phyloP scores from a whole-genome alignment of 2,329 filamentous ascomycete species.

The Aspergillus novoparasiticus region DNA sequence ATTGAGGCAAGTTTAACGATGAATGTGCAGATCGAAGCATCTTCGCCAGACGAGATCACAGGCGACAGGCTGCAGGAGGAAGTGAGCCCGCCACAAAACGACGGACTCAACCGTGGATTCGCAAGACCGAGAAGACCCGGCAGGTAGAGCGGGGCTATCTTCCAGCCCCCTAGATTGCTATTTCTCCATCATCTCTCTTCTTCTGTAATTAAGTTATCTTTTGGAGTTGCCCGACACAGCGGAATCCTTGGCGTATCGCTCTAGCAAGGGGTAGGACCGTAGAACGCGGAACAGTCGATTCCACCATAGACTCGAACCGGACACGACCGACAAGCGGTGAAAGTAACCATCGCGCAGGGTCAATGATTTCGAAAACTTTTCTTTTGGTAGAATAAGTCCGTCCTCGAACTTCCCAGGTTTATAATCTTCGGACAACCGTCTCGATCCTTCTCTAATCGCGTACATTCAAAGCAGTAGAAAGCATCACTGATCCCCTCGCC shows the following conservation, averaged over 20 bases:
- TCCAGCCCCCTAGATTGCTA: conserved; percentile 11
- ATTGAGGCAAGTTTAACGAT: conserved; percentile 21
- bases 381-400: conserved; percentile 82
- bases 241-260: conserved; percentile 1
- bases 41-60: conserved; percentile 60
- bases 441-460: conserved; percentile 90
- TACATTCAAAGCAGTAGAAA: conserved; percentile 99
- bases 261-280: conserved; percentile 5
- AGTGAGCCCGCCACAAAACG: conserved; percentile 53
- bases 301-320: conserved; percentile 9
- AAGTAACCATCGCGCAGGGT: conserved; percentile 18
- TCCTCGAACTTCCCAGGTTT: conserved; percentile 92
- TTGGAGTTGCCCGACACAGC: conserved; percentile 8
- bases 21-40: conserved; percentile 56
- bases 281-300: conserved; percentile 5
- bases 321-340: conserved; percentile 14
- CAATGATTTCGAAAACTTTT: conserved; percentile 57
- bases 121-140: conserved; percentile 67
- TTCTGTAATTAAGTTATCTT: conserved; percentile 13
- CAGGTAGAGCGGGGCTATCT: conserved; percentile 32
- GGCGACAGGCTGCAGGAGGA: conserved; percentile 56
- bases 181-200: conserved; percentile 10
- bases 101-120: conserved; percentile 56
- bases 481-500: conserved; percentile 97
- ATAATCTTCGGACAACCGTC: conserved; percentile 99